phyloP scores from a whole-genome alignment of 2,329 filamentous ascomycete species.

The Clathrospora elynae region DNA sequence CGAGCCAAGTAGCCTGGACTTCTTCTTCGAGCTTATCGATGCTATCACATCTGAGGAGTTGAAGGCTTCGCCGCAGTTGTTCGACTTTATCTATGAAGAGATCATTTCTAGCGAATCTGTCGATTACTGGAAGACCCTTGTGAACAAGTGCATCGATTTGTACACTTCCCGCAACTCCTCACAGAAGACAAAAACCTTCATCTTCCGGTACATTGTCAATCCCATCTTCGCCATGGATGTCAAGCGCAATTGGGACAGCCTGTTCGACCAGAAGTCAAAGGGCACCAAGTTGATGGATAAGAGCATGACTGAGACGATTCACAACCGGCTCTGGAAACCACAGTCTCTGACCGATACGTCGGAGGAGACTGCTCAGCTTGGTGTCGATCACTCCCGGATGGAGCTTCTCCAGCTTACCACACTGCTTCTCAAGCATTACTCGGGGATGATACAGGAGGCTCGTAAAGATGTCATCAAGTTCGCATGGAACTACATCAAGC shows the following conservation, averaged over 20 bases:
- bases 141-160: conserved; percentile 84
- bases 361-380: conserved; percentile 81
- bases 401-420: conserved; percentile 94
- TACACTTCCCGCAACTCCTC: conserved; percentile 79
- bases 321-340: conserved; percentile 91
- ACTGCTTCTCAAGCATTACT: conserved; percentile 93
- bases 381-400: conserved; percentile 94
- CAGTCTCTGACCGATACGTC: conserved; percentile 75
- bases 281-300: conserved; percentile 81
- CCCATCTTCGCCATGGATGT: conserved; percentile 97
- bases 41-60: conserved; percentile 82
- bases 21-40: conserved; percentile 83
- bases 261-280: conserved; percentile 57
- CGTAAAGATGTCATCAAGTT: conserved; percentile 99
- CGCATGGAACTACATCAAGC: conserved; percentile 91
- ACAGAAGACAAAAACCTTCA: conserved; percentile 90
- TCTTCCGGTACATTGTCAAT: conserved; percentile 90
- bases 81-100: conserved; percentile 80
- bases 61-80: conserved; percentile 74
- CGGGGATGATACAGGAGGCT: conserved; percentile 82
- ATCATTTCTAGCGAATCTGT: conserved; percentile 85
- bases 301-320: conserved; percentile 84
- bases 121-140: conserved; percentile 80
- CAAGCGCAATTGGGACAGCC: conserved; percentile 73
- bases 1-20: conserved; percentile 76